Percentiles rank a stretch among this genome's conserved stretches.
Conservation (phyloP, 148 eudicot genomes). For the Spergularia bocconei region DNA sequence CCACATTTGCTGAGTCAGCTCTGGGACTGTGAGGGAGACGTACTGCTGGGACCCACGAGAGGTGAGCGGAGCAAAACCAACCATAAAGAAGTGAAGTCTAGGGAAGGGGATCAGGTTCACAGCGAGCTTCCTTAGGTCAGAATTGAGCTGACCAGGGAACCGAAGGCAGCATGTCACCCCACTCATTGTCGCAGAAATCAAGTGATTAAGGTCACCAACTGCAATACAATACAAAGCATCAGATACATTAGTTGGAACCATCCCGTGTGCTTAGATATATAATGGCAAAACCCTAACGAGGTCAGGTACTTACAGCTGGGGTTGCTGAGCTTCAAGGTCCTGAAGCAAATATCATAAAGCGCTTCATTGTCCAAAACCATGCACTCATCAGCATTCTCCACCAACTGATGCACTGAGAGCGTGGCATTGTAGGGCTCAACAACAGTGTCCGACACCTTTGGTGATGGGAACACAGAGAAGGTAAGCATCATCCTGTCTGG, state of each 20-base stretch:
- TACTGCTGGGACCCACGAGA: slow-evolving; percentile 81
- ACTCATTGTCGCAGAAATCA: slow-evolving; percentile 80
- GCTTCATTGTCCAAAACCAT: slow-evolving; percentile 89
- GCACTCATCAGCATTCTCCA: slow-evolving; percentile 82
- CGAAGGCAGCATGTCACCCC: slow-evolving; percentile 81
- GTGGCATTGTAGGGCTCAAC: slow-evolving; percentile 89
- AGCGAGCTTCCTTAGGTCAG: slow-evolving; percentile 66
- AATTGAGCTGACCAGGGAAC: slow-evolving; percentile 81
- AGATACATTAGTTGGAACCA: neutral
- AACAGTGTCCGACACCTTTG: slow-evolving; percentile 76
- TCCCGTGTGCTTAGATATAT: too few species aligned
- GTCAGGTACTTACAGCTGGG: slow-evolving; percentile 54
- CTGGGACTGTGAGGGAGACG: slow-evolving; percentile 67
- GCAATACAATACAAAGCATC: slow-evolving; percentile 14
- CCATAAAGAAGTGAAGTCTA: slow-evolving; percentile 88
- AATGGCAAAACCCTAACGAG: neutral
- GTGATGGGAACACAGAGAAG: slow-evolving; percentile 78
- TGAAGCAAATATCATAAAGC: slow-evolving; percentile 72
- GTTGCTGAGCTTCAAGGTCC: slow-evolving; percentile 74
- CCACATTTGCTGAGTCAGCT: slow-evolving; percentile 89
- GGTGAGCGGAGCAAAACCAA: slow-evolving; percentile 79
- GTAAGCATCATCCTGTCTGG: slow-evolving; percentile 84
- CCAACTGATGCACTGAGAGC: slow-evolving; percentile 74
- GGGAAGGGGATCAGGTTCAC: slow-evolving; percentile 86
- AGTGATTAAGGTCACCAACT: slow-evolving; percentile 86